Conservation (phyloP, 2,329 filamentous ascomycete species). For the Diplodia scrobiculata region DNA sequence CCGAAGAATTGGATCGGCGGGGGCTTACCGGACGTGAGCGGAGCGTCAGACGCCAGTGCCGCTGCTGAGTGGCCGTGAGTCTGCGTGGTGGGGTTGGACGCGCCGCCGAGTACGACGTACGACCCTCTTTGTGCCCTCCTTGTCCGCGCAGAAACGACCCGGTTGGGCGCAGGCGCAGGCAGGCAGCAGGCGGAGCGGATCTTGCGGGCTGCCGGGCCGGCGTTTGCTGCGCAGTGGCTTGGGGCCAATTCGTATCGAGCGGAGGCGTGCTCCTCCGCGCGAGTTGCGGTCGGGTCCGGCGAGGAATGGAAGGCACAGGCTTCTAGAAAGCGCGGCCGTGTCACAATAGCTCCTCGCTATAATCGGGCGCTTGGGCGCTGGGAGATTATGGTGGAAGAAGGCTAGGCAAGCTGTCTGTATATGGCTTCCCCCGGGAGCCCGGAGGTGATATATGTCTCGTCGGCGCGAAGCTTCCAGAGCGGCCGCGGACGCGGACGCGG, state of each 20-base stretch:
- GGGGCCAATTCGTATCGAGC: slow-evolving; percentile 14
- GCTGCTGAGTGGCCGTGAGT: slow-evolving; percentile 19
- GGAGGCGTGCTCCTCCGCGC: not conserved
- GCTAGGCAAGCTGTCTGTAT: not conserved
- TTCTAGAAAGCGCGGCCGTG: slow-evolving; percentile 17
- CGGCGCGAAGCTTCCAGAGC: slow-evolving; percentile 7
- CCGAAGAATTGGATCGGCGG: slow-evolving; percentile 21
- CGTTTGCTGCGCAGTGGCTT: slow-evolving; percentile 13
- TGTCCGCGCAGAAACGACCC: not conserved
- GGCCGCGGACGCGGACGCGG: not conserved
- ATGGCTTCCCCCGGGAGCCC: slow-evolving; percentile 3
- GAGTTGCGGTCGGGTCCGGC: not conserved
- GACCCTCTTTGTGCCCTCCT: too few species aligned
- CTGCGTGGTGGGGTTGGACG: not conserved
- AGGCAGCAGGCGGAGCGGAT: slow-evolving; percentile 5
- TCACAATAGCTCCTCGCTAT: not conserved
- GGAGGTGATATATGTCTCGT: slow-evolving; percentile 8
- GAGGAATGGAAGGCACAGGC: slow-evolving; percentile 4
- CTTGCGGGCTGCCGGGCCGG: not conserved
- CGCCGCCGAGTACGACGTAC: not conserved
- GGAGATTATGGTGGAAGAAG: slow-evolving; percentile 9
- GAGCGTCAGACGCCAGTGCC: not conserved
- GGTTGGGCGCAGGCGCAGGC: not conserved
- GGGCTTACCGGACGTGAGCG: slow-evolving; percentile 22
- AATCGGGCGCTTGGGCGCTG: slow-evolving; percentile 6